Base-by-base conservation (phyloP, 352 stramenopile genomes). In the Phytophthora lateralis region DNA sequence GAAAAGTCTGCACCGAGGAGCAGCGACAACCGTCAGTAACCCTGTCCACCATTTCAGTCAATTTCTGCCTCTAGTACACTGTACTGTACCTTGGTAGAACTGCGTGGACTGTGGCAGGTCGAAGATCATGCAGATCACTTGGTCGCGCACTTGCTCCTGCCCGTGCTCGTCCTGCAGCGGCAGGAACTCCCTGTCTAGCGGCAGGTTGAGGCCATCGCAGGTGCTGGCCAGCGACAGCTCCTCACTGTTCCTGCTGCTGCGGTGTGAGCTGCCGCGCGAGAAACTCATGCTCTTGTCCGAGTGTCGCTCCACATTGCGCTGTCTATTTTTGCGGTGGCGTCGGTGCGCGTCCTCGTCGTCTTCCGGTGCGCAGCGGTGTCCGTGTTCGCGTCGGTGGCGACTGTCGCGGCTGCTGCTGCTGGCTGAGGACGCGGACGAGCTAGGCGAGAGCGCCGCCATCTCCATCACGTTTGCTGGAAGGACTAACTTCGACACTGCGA, bases 101-200 rank as follows among this genome's bases (percentile, higher is more conserved):
- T 75, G 74, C 35, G 82, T 95, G 27, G 73, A 77, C 29, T 73
- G 55, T 11, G 84, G 86, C 42, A 95, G 60, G 58, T 91, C 80
- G 60, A 93, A 93, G 67, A 95, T 93, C 78, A 82, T 89, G 70
- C 86, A 91, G 63, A 95, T 91, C 55, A 95, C 84, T 66, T 93
- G 82, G 57, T 92, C 77, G 17, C 86, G 78, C 60, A 91, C 60
- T 6, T 80, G 54, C 46, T 93, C 78, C 47, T 80, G 74, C 49
- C 73, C 73, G 17, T 63, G 44, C 17, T 76, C 68, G 24, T 71
- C 56, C 30, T 73, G 48, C 10, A 87, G 45, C 29, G 80, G 75
- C 51, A 82, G 56, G 18, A 87, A 84, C 26, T 88, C 73, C 11
- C 66, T 69, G 46, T 81, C 73, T 18, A 80, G 44, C 26, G 78